These are phyloP conservation scores for Punctularia strigosozonata DNA, from an alignment of 768 basidiomycete genomes.

Conservation along the genomic window DNA sequence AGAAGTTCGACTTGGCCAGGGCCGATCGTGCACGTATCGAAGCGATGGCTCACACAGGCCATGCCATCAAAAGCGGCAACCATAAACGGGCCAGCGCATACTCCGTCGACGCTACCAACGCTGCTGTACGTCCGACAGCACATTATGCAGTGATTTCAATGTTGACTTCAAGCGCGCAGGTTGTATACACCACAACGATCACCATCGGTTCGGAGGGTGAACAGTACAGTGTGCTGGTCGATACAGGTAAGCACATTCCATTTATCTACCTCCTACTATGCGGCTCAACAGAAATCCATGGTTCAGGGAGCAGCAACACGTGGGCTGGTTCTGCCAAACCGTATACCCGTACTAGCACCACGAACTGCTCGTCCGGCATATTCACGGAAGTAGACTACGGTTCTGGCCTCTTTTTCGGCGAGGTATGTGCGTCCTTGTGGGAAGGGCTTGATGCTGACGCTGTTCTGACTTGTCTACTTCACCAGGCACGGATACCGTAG, in stretches of 20 bases:
- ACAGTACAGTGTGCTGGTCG: too few relatives aligned
- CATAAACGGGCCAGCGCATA: background rate
- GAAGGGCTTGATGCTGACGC: background rate
- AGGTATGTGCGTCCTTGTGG: constrained; percentile 28
- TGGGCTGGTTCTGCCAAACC: constrained; percentile 12
- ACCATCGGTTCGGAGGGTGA: too few relatives aligned
- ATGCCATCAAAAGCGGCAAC: background rate
- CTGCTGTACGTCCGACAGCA: too few relatives aligned
- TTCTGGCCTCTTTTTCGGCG: constrained; percentile 39
- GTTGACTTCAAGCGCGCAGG: too few relatives aligned
- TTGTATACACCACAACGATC: background rate
- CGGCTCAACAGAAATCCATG: background rate
- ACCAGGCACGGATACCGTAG: constrained; percentile 35
- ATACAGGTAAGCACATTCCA: too few relatives aligned
- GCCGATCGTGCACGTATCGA: background rate
- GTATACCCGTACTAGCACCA: constrained; percentile 10
- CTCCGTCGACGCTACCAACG: background rate
- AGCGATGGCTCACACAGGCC: too few relatives aligned
- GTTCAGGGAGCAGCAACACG: constrained; percentile 14
- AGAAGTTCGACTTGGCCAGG: too few relatives aligned
- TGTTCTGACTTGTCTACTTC: background rate
- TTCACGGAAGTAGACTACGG: constrained; percentile 45
- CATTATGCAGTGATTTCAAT: too few relatives aligned
- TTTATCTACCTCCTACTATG: too few relatives aligned
- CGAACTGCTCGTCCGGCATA: too few relatives aligned